A percentile compares a stretch with the other conserved stretches of the same genome.
These are phyloP conservation scores for Veloboletus limbatus DNA, from an alignment of 1,284 basidiomycete genomes.

Conservation along the genomic window DNA sequence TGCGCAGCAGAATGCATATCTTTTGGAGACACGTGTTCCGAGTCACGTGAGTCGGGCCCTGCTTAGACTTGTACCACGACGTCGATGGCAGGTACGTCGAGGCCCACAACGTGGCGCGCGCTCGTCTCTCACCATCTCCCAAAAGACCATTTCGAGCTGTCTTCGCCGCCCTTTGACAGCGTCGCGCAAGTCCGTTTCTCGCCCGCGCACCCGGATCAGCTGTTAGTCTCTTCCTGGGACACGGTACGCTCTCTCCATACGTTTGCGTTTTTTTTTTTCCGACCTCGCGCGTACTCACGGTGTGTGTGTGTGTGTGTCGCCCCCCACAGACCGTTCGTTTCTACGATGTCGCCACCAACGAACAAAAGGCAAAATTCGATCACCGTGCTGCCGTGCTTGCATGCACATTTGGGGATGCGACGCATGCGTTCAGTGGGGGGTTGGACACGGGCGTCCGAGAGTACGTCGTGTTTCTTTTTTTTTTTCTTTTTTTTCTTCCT, in stretches of 20 bases:
- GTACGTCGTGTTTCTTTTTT: slow-evolving; percentile 40
- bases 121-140: background rate
- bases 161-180: slow-evolving; percentile 80
- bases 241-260: too few species aligned
- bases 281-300: too few species aligned
- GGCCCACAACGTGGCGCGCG: too few species aligned
- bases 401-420: slow-evolving; percentile 60
- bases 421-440: slow-evolving; percentile 69
- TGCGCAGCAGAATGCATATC: slow-evolving; percentile 38
- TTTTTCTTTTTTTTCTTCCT: background rate
- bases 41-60: slow-evolving; percentile 17
- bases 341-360: slow-evolving; percentile 64
- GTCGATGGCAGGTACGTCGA: slow-evolving; percentile 24
- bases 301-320: too few species aligned
- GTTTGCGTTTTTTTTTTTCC: too few species aligned
- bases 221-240: slow-evolving; percentile 88
- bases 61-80: too few species aligned
- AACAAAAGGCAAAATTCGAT: slow-evolving; percentile 72
- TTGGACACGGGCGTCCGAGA: slow-evolving; percentile 71
- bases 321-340: slow-evolving; percentile 78
- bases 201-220: slow-evolving; percentile 70
- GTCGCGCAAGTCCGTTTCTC: slow-evolving; percentile 81
- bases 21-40: slow-evolving; percentile 28
- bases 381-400: slow-evolving; percentile 74
- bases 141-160: slow-evolving; percentile 49